Percentiles rank a stretch among this genome's conserved stretches.
Evolutionary conservation across 129 eudicot species (phyloP).

Genomic region (Scalesia atractyloides): DNA sequence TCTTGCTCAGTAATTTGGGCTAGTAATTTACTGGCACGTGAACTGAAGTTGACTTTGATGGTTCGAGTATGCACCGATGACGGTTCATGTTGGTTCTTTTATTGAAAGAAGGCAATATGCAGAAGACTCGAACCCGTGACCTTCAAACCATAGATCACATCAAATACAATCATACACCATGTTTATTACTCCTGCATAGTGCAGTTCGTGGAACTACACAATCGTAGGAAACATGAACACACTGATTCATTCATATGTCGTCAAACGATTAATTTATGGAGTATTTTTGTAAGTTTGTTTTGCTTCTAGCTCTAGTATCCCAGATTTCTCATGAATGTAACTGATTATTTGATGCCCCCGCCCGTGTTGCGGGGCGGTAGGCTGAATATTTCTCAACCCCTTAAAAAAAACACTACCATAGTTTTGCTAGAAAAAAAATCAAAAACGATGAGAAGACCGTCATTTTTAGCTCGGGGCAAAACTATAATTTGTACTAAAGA

Average conservation of each 20-base stretch:
- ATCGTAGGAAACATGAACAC: background rate
- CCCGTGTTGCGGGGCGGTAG: no score
- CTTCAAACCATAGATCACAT: background rate
- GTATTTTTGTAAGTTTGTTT: background rate
- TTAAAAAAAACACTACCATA: no score
- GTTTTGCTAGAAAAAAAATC: no score
- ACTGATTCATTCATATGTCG: background rate
- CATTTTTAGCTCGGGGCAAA: no score
- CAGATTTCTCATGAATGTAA: background rate
- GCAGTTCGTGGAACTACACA: background rate
- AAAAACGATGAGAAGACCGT: no score
- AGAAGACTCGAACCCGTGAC: background rate
- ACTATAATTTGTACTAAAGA: no score
- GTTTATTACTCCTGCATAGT: background rate
- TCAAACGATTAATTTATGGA: background rate
- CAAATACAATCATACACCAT: background rate
- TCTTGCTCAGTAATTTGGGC: no score
- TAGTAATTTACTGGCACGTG: constrained; percentile 8
- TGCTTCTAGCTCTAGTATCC: background rate
- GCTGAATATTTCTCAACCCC: no score
- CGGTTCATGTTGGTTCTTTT: background rate
- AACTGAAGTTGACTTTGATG: background rate
- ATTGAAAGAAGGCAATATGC: background rate
- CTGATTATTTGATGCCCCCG: no score
- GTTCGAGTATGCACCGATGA: background rate